Percentiles rank a stretch among this genome's conserved stretches.
phyloP scores from a whole-genome alignment of 179 eudicot genomes.

The Silene coronaria region DNA sequence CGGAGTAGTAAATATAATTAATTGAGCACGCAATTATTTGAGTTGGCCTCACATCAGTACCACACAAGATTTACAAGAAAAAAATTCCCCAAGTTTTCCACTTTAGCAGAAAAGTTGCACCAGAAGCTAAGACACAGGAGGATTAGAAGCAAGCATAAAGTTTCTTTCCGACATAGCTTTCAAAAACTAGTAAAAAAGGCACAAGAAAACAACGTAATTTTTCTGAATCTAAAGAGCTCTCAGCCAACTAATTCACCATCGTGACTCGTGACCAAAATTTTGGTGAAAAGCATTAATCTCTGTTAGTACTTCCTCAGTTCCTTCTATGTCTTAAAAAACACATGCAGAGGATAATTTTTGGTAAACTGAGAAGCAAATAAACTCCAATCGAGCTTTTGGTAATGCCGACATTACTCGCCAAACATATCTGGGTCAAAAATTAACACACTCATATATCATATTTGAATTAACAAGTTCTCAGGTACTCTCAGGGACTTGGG shows the following conservation, averaged over 20 bases:
- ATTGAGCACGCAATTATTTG: too few relatives aligned
- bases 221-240: background rate
- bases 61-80: too few relatives aligned
- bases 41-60: background rate
- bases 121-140: background rate
- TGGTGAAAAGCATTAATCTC: background rate
- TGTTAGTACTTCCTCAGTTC: background rate
- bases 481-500: background rate
- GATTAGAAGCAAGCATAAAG: too few relatives aligned
- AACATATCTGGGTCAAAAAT: background rate
- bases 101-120: background rate
- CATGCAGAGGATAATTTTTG: background rate
- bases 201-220: background rate
- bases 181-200: too few relatives aligned
- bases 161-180: background rate
- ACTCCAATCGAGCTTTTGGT: background rate
- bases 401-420: background rate
- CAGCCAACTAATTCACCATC: background rate
- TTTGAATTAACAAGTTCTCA: background rate
- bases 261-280: too few relatives aligned
- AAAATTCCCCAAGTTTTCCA: too few relatives aligned
- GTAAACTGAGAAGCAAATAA: background rate
- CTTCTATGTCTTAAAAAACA: background rate
- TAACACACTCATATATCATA: background rate
- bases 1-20: too few relatives aligned